Base-by-base conservation (phyloP, 371 early-diverging fungal species). In the Mucor sp. region DNA sequence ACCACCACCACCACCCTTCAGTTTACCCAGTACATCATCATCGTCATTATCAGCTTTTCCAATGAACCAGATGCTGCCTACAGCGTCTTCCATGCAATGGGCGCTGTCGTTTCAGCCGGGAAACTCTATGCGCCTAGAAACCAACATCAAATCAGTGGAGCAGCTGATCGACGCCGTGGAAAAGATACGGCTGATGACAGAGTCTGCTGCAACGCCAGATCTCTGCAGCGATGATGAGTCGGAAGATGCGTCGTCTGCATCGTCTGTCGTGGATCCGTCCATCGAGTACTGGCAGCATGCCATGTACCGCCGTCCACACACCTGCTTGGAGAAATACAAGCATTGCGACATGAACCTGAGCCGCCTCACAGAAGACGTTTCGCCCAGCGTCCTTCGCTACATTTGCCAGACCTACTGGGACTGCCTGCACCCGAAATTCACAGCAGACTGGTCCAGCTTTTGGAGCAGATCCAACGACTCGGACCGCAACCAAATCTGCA, bases 131-230 rank as follows among this genome's bases (percentile, higher is more conserved):
- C 72, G 80, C 7, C 53, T 83, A 23, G 80, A 83, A 60, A 83
- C 83, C 19, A 83, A 83, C 39, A 83, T 83, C 33, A 83, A 75
- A n/a, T 78, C 75, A 19, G 72, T 83, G 15, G 83, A 83, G 25
- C 83, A 83, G 43, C 62, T 83, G 1, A 77, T 83, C 12, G 83
- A 83, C n/a, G 83, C 83, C 32, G 80, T 83, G 4, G 74, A 78
- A 48, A 78, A 78, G 43, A 80, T 83, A 35, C 63, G 63, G 19
- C 33, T 75, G 0, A 62, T 83, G 35, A 71, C 79, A 12, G 76
- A 72, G 41, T 50, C 71, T 21, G 23, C 39, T 14, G 14, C 30
- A 15, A 28, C 62, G 11, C 43, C 67, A 56, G 47, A 44, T n/a
- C 9, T 25, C 35, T 27, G 21, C 27, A n/a, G 64, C 15, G 59